These are phyloP conservation scores for Fusarium buharicum DNA, from an alignment of 2,329 filamentous ascomycete species.

Conservation along the genomic window DNA sequence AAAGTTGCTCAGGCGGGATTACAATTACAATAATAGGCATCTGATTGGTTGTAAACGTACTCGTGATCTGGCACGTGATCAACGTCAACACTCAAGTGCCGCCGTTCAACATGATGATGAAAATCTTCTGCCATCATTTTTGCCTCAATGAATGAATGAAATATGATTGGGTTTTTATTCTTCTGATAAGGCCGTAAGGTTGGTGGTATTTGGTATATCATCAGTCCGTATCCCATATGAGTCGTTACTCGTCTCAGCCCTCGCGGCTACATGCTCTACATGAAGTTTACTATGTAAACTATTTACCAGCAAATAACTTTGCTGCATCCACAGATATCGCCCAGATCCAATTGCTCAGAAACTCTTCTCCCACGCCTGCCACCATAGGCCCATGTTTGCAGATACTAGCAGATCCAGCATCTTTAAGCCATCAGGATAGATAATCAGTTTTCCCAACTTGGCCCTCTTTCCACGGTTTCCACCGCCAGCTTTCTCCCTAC, in stretches of 20 bases:
- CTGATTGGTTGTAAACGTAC: constrained; percentile 49
- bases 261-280: constrained; percentile 28
- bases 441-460: constrained; percentile 92
- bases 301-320: background rate
- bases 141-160: background rate
- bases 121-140: background rate
- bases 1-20: constrained; percentile 53
- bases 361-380: constrained; percentile 81
- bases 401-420: constrained; percentile 95
- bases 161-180: background rate
- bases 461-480: constrained; percentile 86
- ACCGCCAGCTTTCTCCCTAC: constrained; percentile 85
- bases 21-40: constrained; percentile 55
- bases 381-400: constrained; percentile 93
- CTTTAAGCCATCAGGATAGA: constrained; percentile 89
- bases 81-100: background rate
- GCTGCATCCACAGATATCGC: background rate
- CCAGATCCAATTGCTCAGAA: constrained; percentile 41
- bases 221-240: constrained; percentile 21
- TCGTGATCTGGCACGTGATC: constrained; percentile 49
- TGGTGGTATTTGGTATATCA: constrained; percentile 21
- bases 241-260: constrained; percentile 37
- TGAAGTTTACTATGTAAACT: constrained; percentile 14
- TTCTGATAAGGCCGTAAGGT: background rate
- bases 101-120: constrained; percentile 1